These are phyloP conservation scores for Rhizoctonia solani DNA, from an alignment of 1,284 basidiomycete genomes.

Conservation along the genomic window DNA sequence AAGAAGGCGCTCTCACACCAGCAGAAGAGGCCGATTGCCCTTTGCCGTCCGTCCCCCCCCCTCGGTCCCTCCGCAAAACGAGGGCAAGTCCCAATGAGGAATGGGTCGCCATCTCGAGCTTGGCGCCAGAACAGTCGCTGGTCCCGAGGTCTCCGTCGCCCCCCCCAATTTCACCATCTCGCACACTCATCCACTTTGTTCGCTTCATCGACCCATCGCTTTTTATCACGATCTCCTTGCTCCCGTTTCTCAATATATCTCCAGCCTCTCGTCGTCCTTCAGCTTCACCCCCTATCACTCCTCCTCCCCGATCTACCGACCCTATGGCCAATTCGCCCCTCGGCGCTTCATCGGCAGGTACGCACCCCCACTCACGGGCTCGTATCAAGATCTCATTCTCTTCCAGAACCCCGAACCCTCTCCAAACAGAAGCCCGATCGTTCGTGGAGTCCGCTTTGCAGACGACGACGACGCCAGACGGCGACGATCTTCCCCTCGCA, in stretches of 20 bases:
- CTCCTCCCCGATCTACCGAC: no score
- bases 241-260: no score
- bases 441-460: slow-evolving; percentile 23
- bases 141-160: slow-evolving; percentile 61
- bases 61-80: slow-evolving; percentile 42
- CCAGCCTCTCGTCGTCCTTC: no score
- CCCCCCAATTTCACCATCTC: no score
- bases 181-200: not conserved
- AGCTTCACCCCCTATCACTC: no score
- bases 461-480: slow-evolving; percentile 25
- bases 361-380: not conserved
- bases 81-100: slow-evolving; percentile 41
- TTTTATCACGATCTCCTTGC: no score
- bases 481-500: slow-evolving; percentile 26
- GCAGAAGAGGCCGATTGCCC: slow-evolving; percentile 53
- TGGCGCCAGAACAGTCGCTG: slow-evolving; percentile 48
- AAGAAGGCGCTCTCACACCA: slow-evolving; percentile 48
- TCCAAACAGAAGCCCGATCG: not conserved
- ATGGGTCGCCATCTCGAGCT: slow-evolving; percentile 39
- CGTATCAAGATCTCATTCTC: no score
- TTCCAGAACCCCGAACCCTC: not conserved
- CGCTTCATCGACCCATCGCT: no score
- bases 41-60: slow-evolving; percentile 49
- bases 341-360: not conserved
- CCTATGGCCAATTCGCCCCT: no score